Evolutionary conservation across 805 yeast species (phyloP).

Genomic region (Martiniozyma abietophila): DNA sequence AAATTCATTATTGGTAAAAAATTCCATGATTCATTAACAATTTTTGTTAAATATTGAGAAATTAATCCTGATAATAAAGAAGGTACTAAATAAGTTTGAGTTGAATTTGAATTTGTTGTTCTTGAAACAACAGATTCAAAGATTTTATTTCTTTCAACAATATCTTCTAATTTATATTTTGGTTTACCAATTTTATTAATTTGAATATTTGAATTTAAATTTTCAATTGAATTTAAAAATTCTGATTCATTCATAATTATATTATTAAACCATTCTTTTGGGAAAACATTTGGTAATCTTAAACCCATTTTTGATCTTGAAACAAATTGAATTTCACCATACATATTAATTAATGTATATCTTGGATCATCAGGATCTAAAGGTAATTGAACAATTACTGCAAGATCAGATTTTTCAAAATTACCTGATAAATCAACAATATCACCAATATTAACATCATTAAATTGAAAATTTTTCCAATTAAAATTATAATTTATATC

Average conservation of each 20-base stretch:
- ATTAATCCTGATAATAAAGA: constrained; percentile 24
- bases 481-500: constrained; percentile 5
- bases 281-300: constrained; percentile 47
- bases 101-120: constrained; percentile 13
- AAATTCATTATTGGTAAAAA: constrained; percentile 25
- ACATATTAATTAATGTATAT: constrained; percentile 45
- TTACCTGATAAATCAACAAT: constrained; percentile 42
- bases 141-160: constrained; percentile 19
- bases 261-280: constrained; percentile 27
- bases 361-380: constrained; percentile 37
- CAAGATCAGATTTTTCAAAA: constrained; percentile 35
- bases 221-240: constrained; percentile 12
- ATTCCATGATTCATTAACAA: constrained; percentile 24
- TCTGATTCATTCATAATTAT: constrained; percentile 22
- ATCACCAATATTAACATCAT: constrained; percentile 45
- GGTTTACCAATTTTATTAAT: constrained; percentile 26
- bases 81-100: constrained; percentile 24
- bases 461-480: constrained; percentile 18
- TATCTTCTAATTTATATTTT: constrained; percentile 25
- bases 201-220: constrained; percentile 3
- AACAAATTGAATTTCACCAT: constrained; percentile 47
- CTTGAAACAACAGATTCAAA: constrained; percentile 22
- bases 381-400: constrained; percentile 50
- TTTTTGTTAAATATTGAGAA: constrained; percentile 19
- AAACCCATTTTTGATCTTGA: constrained; percentile 35